phyloP scores from a whole-genome alignment of 208 protist species.

The Porcisia deanei region DNA sequence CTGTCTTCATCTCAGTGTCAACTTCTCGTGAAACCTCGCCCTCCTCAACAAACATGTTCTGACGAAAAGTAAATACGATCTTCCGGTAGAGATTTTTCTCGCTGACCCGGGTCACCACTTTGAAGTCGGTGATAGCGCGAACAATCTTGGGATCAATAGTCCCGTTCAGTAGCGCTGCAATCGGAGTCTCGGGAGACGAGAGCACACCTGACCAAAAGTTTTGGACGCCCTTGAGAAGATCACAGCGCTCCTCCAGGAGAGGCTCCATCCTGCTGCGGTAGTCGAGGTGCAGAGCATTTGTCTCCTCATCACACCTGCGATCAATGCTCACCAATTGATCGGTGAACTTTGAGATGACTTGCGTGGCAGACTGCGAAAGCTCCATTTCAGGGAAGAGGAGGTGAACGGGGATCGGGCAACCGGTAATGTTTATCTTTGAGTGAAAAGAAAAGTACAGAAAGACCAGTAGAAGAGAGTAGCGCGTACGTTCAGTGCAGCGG shows the following conservation, averaged over 20 bases:
- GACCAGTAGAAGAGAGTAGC: neutral
- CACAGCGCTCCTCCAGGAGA: slow-evolving; percentile 57
- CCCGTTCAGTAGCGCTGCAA: slow-evolving; percentile 56
- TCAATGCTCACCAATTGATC: slow-evolving; percentile 39
- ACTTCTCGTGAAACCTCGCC: slow-evolving; percentile 64
- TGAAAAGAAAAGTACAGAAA: neutral
- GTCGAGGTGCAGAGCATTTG: slow-evolving; percentile 24
- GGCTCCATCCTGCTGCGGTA: slow-evolving; percentile 62
- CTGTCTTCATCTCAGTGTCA: slow-evolving; percentile 50
- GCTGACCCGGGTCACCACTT: slow-evolving; percentile 43
- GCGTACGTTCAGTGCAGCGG: neutral
- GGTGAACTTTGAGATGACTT: slow-evolving; percentile 43
- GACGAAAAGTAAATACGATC: slow-evolving; percentile 50
- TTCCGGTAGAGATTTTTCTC: slow-evolving; percentile 47
- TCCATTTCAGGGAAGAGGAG: slow-evolving; percentile 11
- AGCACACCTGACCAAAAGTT: slow-evolving; percentile 75
- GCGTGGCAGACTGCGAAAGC: slow-evolving; percentile 22
- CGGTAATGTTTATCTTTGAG: neutral
- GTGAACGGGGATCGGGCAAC: neutral
- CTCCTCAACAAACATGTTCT: slow-evolving; percentile 76
- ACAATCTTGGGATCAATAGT: slow-evolving; percentile 82
- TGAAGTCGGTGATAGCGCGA: slow-evolving; percentile 68
- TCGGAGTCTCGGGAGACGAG: slow-evolving; percentile 34
- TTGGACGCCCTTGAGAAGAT: slow-evolving; percentile 36
- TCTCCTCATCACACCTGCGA: slow-evolving; percentile 33